Conservation (phyloP, 1,284 basidiomycete genomes). For the Ganoderma lucidum region DNA sequence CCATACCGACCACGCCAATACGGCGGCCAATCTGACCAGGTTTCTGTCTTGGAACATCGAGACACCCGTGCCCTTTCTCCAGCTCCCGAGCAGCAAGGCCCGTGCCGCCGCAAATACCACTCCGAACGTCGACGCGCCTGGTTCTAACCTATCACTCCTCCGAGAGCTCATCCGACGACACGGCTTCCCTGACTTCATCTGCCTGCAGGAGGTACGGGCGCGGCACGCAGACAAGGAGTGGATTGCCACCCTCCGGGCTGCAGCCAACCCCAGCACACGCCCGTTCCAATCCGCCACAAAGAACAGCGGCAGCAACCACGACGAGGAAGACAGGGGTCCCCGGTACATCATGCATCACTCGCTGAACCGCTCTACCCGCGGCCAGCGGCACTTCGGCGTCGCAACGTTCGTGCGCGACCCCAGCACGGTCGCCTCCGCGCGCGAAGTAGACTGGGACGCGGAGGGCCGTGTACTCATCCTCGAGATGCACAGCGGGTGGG, state of each 20-base stretch:
- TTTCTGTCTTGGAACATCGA: slow-evolving; percentile 39
- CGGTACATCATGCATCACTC: slow-evolving; percentile 36
- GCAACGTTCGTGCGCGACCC: slow-evolving; percentile 34
- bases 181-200: slow-evolving; percentile 38
- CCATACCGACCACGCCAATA: not conserved
- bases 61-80: slow-evolving; percentile 38
- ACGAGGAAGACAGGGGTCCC: slow-evolving; percentile 21
- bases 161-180: slow-evolving; percentile 36
- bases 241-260: slow-evolving; percentile 34
- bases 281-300: not conserved
- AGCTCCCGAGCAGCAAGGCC: slow-evolving; percentile 31
- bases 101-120: slow-evolving; percentile 27
- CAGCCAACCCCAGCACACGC: slow-evolving; percentile 24
- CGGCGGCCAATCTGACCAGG: slow-evolving; percentile 13
- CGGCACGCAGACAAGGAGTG: slow-evolving; percentile 38
- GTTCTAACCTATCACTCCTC: slow-evolving; percentile 31
- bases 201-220: slow-evolving; percentile 40
- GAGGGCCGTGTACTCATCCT: slow-evolving; percentile 39
- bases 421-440: slow-evolving; percentile 24
- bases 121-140: slow-evolving; percentile 17
- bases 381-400: slow-evolving; percentile 39
- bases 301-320: not conserved
- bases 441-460: slow-evolving; percentile 39
- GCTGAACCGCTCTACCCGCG: slow-evolving; percentile 35
- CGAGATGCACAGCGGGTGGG: slow-evolving; percentile 39